Base-by-base conservation (phyloP, 2,329 filamentous ascomycete species). In the Phialophora tarda region DNA sequence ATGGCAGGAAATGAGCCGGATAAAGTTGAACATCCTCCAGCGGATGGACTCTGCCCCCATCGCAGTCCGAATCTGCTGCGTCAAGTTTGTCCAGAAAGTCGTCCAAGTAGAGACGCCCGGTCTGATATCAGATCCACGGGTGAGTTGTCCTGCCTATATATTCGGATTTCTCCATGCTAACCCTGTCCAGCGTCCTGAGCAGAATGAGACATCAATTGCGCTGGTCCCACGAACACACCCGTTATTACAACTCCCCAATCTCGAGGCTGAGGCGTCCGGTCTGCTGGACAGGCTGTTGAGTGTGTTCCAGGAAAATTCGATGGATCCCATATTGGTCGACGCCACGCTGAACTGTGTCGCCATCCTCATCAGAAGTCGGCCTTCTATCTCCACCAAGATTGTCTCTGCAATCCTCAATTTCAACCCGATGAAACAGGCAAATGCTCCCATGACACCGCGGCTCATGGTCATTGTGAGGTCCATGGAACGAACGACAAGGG, bases 41-140 rank as follows among this genome's bases (percentile, higher is more conserved):
- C 88, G 95, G 74, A 97, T 96, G 94, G 94, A 97, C 73, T 86
- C 83, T 51, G 89, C 91, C 21, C 82, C 87, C 14, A 85, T 89
- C 12, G 90, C 92, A 2, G 87, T 98, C 69, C 89, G 89, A 73
- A 89, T 98, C 77, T 96, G 93, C 83, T 98, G 95, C 81, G 90
- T 98, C 84, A 99, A 99, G 79, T 99, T 99, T 78, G 90, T 92
- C 44, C 94, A 99, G 81, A 89, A 92, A 70, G 92, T 98, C 53
- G 91, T 99, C 53, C 86, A 97, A 71, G 91, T 93, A 21, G 94
- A 99, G 79, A 97, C 92, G 11, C 88, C 89, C n/a, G 92, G 92
- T 55, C 81, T 89, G 65, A 91, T 91, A 72, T 84, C 88, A 63
- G 94, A 98, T 76, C 90, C 91, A 72, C 88, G 92, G 82, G 92